Evolutionary conservation across 345 rosid genomes (phyloP).

Genomic region (Hibiscus syriacus): DNA sequence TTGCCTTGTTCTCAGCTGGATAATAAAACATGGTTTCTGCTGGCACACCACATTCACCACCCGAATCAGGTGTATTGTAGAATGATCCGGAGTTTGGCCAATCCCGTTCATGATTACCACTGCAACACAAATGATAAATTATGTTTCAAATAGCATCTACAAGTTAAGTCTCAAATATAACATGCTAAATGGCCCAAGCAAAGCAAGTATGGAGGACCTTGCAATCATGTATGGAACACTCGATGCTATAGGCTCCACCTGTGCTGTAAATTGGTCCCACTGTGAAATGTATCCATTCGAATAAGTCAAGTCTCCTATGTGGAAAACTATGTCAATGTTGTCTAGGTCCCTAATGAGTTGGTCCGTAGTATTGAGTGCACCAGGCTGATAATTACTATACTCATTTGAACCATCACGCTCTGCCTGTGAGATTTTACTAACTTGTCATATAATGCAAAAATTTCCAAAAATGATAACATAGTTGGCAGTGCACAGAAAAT

Average conservation of each 20-base stretch:
- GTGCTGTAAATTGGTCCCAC: constrained; percentile 89
- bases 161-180: constrained; percentile 1
- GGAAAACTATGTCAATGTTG: constrained; percentile 63
- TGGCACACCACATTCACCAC: constrained; percentile 55
- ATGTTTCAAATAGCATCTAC: background rate
- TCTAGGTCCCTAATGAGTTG: constrained; percentile 55
- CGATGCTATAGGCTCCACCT: constrained; percentile 69
- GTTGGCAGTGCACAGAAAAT: background rate
- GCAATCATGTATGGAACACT: constrained; percentile 63
- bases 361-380: constrained; percentile 65
- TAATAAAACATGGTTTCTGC: constrained; percentile 45
- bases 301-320: constrained; percentile 64
- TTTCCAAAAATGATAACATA: background rate
- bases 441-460: background rate
- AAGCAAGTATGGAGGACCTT: constrained; percentile 31
- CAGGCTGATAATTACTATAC: constrained; percentile 65
- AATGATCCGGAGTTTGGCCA: constrained; percentile 70
- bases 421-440: constrained; percentile 35
- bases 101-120: constrained; percentile 81
- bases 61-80: constrained; percentile 39
- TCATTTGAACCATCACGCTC: constrained; percentile 82
- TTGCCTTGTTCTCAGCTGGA: constrained; percentile 55
- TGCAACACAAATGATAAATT: constrained; percentile 14
- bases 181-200: background rate
- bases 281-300: constrained; percentile 73